Evolutionary conservation across 129 eudicot species (phyloP).

Genomic region (Chrysanthemum makinoi): DNA sequence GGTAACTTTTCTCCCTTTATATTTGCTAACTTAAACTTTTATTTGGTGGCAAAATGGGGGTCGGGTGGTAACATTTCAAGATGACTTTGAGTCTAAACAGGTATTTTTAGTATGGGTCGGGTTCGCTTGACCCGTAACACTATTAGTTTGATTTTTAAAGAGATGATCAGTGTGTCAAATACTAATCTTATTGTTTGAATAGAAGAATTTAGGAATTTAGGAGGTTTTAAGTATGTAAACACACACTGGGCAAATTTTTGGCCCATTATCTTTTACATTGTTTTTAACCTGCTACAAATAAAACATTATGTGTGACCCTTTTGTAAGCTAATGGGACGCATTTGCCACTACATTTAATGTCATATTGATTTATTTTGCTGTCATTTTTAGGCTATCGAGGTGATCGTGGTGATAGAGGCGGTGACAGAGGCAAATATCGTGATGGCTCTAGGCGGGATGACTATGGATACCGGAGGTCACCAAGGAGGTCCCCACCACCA

Average conservation of each 20-base stretch:
- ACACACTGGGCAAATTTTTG: not conserved
- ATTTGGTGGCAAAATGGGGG: not conserved
- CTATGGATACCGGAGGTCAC: conserved; percentile 80
- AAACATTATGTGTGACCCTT: not conserved
- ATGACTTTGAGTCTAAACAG: not conserved
- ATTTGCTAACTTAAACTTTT: not conserved
- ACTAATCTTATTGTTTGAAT: not conserved
- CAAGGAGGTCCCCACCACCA: conserved; percentile 68
- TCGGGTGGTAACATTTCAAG: too few species aligned
- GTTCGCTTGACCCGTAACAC: too few species aligned
- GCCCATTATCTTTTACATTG: not conserved
- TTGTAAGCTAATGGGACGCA: not conserved
- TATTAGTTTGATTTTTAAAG: too few species aligned
- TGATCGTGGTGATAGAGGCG: conserved; percentile 19
- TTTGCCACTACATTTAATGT: not conserved
- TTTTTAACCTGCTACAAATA: not conserved
- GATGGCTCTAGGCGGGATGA: conserved; percentile 87
- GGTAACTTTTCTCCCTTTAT: conserved; percentile 39
- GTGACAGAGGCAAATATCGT: conserved; percentile 63
- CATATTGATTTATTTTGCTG: conserved; percentile 13
- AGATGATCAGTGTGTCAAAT: too few species aligned
- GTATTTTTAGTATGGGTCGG: not conserved
- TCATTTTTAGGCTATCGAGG: conserved; percentile 61
- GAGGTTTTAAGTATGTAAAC: not conserved
- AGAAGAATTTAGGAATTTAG: not conserved